These are phyloP conservation scores for Blastomyces gilchristii DNA, from an alignment of 2,329 filamentous ascomycete genomes.

Conservation along the genomic window DNA sequence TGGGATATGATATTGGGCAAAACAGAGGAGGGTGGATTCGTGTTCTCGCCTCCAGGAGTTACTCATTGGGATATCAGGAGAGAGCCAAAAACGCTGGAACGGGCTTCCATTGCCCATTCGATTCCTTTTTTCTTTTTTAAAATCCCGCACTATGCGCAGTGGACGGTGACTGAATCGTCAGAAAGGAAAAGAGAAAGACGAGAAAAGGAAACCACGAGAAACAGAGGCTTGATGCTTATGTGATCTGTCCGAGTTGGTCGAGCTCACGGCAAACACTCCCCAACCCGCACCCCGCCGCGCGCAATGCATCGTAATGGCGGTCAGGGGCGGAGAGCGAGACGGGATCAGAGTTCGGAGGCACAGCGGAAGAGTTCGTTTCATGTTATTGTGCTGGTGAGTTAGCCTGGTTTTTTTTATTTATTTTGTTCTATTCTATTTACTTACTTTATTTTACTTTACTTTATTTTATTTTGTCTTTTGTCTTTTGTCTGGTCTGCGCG, in stretches of 20 bases:
- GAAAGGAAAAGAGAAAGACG: not conserved
- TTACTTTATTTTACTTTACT: conserved; percentile 11
- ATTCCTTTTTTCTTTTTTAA: no score
- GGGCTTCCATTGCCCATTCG: not conserved
- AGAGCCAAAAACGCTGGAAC: not conserved
- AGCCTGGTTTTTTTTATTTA: not conserved
- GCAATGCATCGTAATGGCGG: conserved; percentile 11
- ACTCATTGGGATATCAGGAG: not conserved
- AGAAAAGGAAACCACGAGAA: not conserved
- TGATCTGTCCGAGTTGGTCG: not conserved
- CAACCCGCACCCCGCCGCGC: not conserved
- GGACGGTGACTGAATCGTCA: not conserved
- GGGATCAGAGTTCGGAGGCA: conserved; percentile 5
- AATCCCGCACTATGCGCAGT: not conserved
- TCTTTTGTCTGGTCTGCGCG: not conserved
- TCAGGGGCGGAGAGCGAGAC: conserved; percentile 4
- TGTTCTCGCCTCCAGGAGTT: not conserved
- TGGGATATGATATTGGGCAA: not conserved
- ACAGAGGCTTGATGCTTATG: not conserved
- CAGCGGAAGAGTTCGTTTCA: conserved; percentile 47
- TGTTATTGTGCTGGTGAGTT: conserved; percentile 65
- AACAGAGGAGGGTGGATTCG: not conserved
- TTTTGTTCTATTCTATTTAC: conserved; percentile 4
- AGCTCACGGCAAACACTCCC: not conserved
- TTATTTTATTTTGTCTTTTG: not conserved